A percentile compares a stretch with the other conserved stretches of the same genome.
Evolutionary conservation across 345 rosid genomes (phyloP).

Genomic region (Citrus mangshanensis): DNA sequence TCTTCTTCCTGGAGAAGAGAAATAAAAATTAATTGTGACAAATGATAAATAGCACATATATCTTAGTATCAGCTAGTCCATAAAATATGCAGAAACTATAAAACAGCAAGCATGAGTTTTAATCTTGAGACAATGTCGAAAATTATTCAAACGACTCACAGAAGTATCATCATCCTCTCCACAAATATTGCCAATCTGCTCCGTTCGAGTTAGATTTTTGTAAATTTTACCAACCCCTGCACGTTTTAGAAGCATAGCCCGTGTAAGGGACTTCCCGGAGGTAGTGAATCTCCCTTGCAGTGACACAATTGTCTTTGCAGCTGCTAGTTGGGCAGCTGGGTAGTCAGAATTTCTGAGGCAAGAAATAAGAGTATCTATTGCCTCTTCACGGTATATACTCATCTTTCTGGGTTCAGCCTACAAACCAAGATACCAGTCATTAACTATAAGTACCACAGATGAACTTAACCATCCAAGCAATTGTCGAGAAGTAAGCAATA

Average conservation of each 20-base stretch:
- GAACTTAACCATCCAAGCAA: background rate
- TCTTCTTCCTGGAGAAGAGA: constrained; percentile 40
- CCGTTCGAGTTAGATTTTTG: constrained; percentile 38
- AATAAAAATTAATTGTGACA: background rate
- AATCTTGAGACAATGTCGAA: background rate
- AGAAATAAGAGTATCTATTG: constrained; percentile 57
- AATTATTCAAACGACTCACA: constrained; percentile 31
- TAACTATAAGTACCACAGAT: background rate
- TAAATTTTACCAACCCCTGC: constrained; percentile 50
- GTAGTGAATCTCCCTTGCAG: constrained; percentile 63
- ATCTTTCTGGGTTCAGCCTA: constrained; percentile 71
- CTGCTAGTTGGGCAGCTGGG: constrained; percentile 55
- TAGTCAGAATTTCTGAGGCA: constrained; percentile 51
- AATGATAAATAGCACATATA: background rate
- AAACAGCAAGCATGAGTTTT: background rate
- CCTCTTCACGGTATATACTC: constrained; percentile 77
- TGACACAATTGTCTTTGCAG: constrained; percentile 49
- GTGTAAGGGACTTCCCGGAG: constrained; percentile 51
- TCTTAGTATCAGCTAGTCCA: background rate
- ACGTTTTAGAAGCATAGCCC: constrained; percentile 53
- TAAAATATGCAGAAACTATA: background rate
- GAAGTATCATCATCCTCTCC: constrained; percentile 42
- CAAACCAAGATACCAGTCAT: constrained; percentile 13
- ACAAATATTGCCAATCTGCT: constrained; percentile 28
- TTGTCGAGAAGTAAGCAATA: background rate